Percentiles rank a stretch among this genome's conserved stretches.
Evolutionary conservation across 768 basidiomycete species (phyloP).

Genomic region (Suillus brevipes): DNA sequence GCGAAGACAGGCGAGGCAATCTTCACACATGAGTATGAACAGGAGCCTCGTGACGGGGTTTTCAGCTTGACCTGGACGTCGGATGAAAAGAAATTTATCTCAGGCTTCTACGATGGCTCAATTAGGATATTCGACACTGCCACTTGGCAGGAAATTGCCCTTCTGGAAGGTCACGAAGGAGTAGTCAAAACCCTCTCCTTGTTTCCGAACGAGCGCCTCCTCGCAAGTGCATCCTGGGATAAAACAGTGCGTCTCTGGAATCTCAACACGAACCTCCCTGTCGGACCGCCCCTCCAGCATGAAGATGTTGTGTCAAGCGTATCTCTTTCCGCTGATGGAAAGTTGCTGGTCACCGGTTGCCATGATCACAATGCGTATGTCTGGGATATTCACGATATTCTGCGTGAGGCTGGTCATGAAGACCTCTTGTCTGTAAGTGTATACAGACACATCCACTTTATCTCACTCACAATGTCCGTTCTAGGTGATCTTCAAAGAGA

Average conservation of each 20-base stretch:
- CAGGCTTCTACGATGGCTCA: background rate
- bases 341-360: background rate
- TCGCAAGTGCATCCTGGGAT: background rate
- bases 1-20: background rate
- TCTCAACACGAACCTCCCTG: background rate
- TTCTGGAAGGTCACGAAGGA: background rate
- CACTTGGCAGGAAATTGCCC: background rate
- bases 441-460: no score
- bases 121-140: background rate
- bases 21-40: background rate
- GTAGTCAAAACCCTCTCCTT: background rate
- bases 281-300: background rate
- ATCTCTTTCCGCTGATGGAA: background rate
- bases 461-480: background rate
- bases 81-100: background rate
- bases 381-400: background rate
- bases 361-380: background rate
- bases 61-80: background rate
- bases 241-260: background rate
- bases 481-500: background rate
- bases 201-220: background rate
- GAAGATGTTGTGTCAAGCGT: background rate
- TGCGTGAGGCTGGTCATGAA: background rate
- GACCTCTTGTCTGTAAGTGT: background rate
- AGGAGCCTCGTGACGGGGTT: background rate